These are phyloP conservation scores for Babesia sp. DNA, from an alignment of 169 alveolate species.

Conservation along the genomic window DNA sequence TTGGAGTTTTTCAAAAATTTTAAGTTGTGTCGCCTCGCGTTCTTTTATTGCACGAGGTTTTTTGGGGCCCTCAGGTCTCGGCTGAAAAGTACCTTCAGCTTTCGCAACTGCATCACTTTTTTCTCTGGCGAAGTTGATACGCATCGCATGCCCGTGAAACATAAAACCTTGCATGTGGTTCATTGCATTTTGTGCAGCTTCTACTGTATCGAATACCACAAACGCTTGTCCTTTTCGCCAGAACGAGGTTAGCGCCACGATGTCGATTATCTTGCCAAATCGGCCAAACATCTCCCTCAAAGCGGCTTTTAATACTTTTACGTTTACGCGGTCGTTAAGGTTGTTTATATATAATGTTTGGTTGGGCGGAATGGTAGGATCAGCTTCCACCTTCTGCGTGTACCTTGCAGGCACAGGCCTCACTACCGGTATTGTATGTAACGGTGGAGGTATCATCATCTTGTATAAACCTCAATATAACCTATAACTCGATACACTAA, in stretches of 20 bases:
- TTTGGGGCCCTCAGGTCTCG: slow-evolving; percentile 78
- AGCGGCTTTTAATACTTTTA: slow-evolving; percentile 63
- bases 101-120: slow-evolving; percentile 79
- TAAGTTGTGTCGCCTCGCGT: slow-evolving; percentile 72
- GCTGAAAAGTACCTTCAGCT: slow-evolving; percentile 77
- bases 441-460: slow-evolving; percentile 21
- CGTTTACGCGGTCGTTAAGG: slow-evolving; percentile 72
- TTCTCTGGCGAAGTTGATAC: slow-evolving; percentile 75
- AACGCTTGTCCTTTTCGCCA: slow-evolving; percentile 87
- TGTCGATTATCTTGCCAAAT: slow-evolving; percentile 73
- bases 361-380: slow-evolving; percentile 74
- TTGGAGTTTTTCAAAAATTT: slow-evolving; percentile 70
- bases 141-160: slow-evolving; percentile 78
- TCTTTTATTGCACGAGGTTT: slow-evolving; percentile 79
- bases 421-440: background rate
- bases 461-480: too few species aligned
- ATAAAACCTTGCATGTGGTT: slow-evolving; percentile 76
- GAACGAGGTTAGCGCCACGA: slow-evolving; percentile 81
- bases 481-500: too few species aligned
- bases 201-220: slow-evolving; percentile 72
- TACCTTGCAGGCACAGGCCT: slow-evolving; percentile 52
- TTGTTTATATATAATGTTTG: slow-evolving; percentile 73
- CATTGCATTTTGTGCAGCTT: slow-evolving; percentile 77
- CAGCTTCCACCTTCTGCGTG: slow-evolving; percentile 69
- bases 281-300: slow-evolving; percentile 69